A percentile compares a stretch with the other conserved stretches of the same genome.
Conservation (phyloP, 306 rosid species). For the Senna tora region DNA sequence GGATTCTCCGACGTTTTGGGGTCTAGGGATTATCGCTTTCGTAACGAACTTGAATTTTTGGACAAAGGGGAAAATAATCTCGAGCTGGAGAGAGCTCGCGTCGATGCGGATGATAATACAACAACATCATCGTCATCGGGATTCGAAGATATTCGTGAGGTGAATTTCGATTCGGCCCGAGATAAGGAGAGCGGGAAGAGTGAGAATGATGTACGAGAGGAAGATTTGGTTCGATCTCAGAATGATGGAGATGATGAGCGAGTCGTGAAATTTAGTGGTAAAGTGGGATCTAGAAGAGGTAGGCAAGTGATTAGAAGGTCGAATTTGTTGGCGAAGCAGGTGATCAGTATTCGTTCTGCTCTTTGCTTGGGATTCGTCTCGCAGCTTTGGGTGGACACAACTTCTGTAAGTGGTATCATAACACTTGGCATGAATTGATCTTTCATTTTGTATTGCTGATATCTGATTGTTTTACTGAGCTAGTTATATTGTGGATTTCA, state of each 20-base stretch:
- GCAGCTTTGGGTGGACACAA: slow-evolving; percentile 92
- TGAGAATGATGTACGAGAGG: not conserved
- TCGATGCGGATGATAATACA: not conserved
- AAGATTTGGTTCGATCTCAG: slow-evolving; percentile 20
- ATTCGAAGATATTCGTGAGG: not conserved
- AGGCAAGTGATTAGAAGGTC: slow-evolving; percentile 76
- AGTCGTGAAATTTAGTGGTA: slow-evolving; percentile 43
- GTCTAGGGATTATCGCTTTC: not conserved
- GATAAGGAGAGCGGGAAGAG: not conserved
- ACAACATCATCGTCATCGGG: not conserved
- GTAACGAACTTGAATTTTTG: not conserved
- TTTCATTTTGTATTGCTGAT: slow-evolving; percentile 26
- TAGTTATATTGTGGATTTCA: slow-evolving; percentile 20
- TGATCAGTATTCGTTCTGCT: slow-evolving; percentile 40
- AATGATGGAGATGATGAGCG: not conserved
- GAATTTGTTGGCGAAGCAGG: slow-evolving; percentile 40
- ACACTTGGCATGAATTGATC: not conserved
- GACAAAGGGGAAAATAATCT: not conserved
- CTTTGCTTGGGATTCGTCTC: slow-evolving; percentile 85
- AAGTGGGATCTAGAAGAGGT: slow-evolving; percentile 51
- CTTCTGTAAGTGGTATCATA: slow-evolving; percentile 56
- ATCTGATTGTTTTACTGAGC: not conserved
- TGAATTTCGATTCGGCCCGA: not conserved
- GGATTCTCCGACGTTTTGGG: not conserved
- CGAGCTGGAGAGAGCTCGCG: not conserved